A percentile compares a stretch with the other conserved stretches of the same genome.
These are phyloP conservation scores for Annulohypoxylon truncatum DNA, from an alignment of 2,329 filamentous ascomycete genomes.

Conservation along the genomic window DNA sequence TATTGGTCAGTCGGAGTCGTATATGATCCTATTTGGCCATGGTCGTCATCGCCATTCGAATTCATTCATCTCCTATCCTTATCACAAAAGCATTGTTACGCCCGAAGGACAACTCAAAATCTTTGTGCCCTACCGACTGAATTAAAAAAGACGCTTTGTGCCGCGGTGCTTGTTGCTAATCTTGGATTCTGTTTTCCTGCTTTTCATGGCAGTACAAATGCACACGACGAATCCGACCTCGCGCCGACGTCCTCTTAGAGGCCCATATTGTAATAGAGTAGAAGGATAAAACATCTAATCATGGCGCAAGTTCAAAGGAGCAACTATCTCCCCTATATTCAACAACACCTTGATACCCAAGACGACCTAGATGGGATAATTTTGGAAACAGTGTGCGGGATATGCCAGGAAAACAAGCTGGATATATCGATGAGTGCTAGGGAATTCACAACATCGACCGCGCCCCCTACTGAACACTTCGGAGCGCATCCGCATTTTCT, in stretches of 20 bases:
- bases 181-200: neutral
- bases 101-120: neutral
- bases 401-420: constrained; percentile 36
- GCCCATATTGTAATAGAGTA: neutral
- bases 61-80: constrained; percentile 12
- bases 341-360: constrained; percentile 38
- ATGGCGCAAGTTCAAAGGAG: constrained; percentile 37
- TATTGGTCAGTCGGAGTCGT: constrained; percentile 19
- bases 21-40: constrained; percentile 27
- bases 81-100: constrained; percentile 26
- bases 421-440: constrained; percentile 39
- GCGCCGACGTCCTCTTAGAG: neutral
- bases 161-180: neutral
- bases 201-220: constrained; percentile 34
- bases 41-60: constrained; percentile 5
- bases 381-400: constrained; percentile 37
- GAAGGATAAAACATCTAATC: constrained; percentile 24
- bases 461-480: neutral
- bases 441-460: constrained; percentile 6
- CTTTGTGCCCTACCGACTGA: constrained; percentile 32
- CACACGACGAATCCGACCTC: neutral
- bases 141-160: constrained; percentile 23
- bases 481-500: constrained; percentile 16
- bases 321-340: constrained; percentile 44
- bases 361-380: constrained; percentile 8